Percentiles rank a stretch among this genome's conserved stretches.
Evolutionary conservation across 257 asterid species (phyloP).

Genomic region (Echium plantagineum): DNA sequence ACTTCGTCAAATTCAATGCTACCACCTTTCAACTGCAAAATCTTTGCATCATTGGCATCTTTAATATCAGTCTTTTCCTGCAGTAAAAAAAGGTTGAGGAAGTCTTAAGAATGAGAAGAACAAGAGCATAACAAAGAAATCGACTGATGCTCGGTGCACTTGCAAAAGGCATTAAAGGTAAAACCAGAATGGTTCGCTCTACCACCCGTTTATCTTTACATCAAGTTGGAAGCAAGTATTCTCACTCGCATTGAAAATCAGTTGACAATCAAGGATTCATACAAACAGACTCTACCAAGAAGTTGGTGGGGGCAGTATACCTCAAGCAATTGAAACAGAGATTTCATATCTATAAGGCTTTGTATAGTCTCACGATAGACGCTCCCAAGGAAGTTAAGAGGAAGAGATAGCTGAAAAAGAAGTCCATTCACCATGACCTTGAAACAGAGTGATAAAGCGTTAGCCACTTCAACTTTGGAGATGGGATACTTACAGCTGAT

Average conservation of each 20-base stretch:
- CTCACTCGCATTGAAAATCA: not conserved
- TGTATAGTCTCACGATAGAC: constrained; percentile 95
- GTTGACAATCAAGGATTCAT: not conserved
- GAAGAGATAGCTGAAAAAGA: constrained; percentile 94
- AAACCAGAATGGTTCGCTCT: not conserved
- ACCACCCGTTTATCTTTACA: not conserved
- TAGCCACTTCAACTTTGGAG: constrained; percentile 2
- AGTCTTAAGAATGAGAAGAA: too few relatives aligned
- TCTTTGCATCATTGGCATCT: constrained; percentile 54
- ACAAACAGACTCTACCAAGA: not conserved
- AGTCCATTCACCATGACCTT: constrained; percentile 99
- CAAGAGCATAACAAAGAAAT: not conserved
- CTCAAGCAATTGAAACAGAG: constrained; percentile 98
- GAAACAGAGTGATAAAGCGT: constrained; percentile 9
- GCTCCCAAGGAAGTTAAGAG: constrained; percentile 93
- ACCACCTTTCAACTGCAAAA: constrained; percentile 62
- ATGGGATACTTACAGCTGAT: not conserved
- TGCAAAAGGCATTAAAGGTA: not conserved
- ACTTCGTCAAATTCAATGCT: constrained; percentile 69
- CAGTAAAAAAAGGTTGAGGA: not conserved
- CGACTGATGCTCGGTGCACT: not conserved
- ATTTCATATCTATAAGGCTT: constrained; percentile 85
- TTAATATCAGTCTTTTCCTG: constrained; percentile 75
- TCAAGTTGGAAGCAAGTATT: not conserved
- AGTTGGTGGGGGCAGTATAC: constrained; percentile 25